These are phyloP conservation scores for Cryptococcus sp. DNA, from an alignment of 1,284 basidiomycete species.

Conservation along the genomic window DNA sequence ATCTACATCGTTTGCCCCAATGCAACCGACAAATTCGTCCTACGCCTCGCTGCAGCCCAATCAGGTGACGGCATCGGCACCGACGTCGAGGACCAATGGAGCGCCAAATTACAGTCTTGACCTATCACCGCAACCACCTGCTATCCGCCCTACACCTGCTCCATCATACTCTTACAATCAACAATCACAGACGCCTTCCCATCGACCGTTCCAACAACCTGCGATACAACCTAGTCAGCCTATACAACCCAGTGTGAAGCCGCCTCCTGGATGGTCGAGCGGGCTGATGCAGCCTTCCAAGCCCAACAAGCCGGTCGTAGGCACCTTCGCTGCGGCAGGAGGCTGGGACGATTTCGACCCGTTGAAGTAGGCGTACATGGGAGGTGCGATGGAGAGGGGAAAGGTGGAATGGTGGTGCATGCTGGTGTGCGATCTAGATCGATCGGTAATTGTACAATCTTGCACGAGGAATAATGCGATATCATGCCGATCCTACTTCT, in stretches of 20 bases:
- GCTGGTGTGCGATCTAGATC: no score
- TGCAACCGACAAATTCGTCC: constrained; percentile 3
- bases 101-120: constrained; percentile 32
- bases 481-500: no score
- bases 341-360: constrained; percentile 48
- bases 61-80: background rate
- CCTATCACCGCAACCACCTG: constrained; percentile 30
- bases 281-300: constrained; percentile 41
- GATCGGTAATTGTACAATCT: no score
- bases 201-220: background rate
- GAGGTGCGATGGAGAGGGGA: background rate
- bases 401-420: background rate
- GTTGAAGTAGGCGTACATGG: constrained; percentile 20
- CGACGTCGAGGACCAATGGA: constrained; percentile 28
- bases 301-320: constrained; percentile 26
- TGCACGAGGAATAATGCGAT: no score
- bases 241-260: constrained; percentile 12
- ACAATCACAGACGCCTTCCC: background rate
- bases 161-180: constrained; percentile 2
- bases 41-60: constrained; percentile 2
- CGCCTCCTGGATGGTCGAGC: constrained; percentile 38
- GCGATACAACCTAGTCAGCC: constrained; percentile 4
- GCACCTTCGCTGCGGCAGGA: constrained; percentile 8
- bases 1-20: constrained; percentile 1
- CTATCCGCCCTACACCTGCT: constrained; percentile 1